phyloP scores from a whole-genome alignment of 176 grass and related monocot genomes.

The Rhynchospora pubera region DNA sequence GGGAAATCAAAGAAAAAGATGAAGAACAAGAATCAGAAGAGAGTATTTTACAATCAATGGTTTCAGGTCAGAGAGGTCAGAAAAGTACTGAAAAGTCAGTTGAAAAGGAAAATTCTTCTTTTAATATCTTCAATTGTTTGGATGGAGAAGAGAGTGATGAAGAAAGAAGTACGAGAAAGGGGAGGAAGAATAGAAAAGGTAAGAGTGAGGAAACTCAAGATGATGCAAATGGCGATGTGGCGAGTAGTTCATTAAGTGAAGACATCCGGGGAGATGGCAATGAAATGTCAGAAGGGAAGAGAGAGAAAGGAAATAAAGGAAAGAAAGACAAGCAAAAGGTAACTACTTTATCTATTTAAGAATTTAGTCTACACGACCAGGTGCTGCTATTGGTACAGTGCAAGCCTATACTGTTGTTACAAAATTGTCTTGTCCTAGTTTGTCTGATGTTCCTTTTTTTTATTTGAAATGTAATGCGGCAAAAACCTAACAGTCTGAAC shows the following conservation, averaged over 20 bases:
- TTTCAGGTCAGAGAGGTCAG: constrained; percentile 44
- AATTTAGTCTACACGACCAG: neutral
- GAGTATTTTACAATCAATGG: constrained; percentile 56
- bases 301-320: constrained; percentile 41
- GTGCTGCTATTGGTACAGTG: neutral
- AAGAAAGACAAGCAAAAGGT: constrained; percentile 95
- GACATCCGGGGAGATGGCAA: neutral
- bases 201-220: constrained; percentile 37
- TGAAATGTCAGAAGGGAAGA: neutral
- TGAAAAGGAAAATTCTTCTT: constrained; percentile 32
- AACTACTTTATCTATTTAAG: neutral
- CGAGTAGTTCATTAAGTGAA: constrained; percentile 3
- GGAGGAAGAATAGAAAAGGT: constrained; percentile 58
- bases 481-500: constrained; percentile 4
- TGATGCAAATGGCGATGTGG: constrained; percentile 22
- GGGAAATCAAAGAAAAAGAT: constrained; percentile 17
- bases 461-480: constrained; percentile 8
- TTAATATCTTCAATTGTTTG: constrained; percentile 32
- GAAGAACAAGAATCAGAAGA: constrained; percentile 61
- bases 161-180: constrained; percentile 31
- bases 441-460: neutral
- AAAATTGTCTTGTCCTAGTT: neutral
- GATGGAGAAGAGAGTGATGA: constrained; percentile 33
- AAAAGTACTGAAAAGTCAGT: constrained; percentile 36
- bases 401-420: neutral